Conservation (phyloP, 1,284 basidiomycete genomes). For the Moesziomyces globuligerus region DNA sequence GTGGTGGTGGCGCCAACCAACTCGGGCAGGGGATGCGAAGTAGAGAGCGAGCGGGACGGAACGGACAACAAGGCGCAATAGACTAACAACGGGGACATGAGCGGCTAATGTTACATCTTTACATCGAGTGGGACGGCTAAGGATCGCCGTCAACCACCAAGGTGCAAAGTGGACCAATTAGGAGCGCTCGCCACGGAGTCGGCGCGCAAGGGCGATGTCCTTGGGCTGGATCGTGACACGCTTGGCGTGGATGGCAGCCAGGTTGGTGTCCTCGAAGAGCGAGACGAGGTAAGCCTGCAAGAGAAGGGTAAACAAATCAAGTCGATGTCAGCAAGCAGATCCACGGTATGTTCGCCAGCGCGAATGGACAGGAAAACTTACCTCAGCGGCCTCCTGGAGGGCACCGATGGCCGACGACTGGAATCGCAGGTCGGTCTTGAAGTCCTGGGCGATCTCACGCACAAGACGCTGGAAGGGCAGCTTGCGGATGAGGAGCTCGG, state of each 20-base stretch:
- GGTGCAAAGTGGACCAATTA: slow-evolving; percentile 29
- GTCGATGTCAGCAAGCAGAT: too few species aligned
- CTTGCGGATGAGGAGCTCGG: slow-evolving; percentile 68
- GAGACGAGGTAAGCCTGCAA: slow-evolving; percentile 72
- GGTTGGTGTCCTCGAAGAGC: slow-evolving; percentile 65
- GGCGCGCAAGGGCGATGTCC: slow-evolving; percentile 67
- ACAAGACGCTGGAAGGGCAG: slow-evolving; percentile 72
- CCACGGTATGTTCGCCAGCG: too few species aligned
- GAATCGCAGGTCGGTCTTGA: slow-evolving; percentile 79
- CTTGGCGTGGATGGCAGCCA: slow-evolving; percentile 67
- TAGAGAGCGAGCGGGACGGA: slow-evolving; percentile 3
- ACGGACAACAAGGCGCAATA: slow-evolving; percentile 15
- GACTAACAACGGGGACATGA: slow-evolving; percentile 16
- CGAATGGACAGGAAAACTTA: too few species aligned
- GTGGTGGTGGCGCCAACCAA: too few species aligned
- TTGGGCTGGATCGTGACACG: slow-evolving; percentile 67
- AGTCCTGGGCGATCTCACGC: slow-evolving; percentile 89
- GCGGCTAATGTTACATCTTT: slow-evolving; percentile 45
- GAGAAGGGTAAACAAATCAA: too few species aligned
- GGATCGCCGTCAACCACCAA: slow-evolving; percentile 6
- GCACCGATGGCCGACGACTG: slow-evolving; percentile 71
- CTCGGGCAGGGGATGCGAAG: slow-evolving; percentile 25
- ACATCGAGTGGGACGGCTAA: slow-evolving; percentile 13
- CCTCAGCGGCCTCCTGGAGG: slow-evolving; percentile 80
- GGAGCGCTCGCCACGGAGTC: slow-evolving; percentile 66